Evolutionary conservation across 805 yeast genomes (phyloP).

Genomic region (Suhomyces xylopsoci): DNA sequence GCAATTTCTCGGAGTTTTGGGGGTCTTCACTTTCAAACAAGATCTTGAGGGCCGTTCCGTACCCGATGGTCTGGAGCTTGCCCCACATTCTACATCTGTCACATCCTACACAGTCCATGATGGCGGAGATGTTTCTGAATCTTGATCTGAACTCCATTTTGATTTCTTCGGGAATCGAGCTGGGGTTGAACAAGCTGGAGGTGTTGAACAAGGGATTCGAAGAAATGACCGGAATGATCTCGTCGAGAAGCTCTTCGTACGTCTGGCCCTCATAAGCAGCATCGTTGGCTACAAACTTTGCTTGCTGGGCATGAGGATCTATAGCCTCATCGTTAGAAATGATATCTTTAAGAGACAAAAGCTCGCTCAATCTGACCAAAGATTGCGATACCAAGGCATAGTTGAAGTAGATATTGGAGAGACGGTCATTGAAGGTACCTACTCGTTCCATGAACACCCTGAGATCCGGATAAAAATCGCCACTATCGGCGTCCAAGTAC

Average conservation of each 20-base stretch:
- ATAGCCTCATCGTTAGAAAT: constrained; percentile 21
- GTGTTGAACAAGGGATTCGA: constrained; percentile 45
- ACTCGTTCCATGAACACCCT: constrained; percentile 83
- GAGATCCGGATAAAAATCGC: constrained; percentile 80
- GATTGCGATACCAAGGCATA: constrained; percentile 86
- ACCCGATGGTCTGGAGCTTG: constrained; percentile 93
- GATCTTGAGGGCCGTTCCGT: constrained; percentile 92
- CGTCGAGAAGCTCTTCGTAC: constrained; percentile 28
- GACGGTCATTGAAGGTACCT: constrained; percentile 84
- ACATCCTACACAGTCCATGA: constrained; percentile 99
- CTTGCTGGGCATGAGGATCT: constrained; percentile 14
- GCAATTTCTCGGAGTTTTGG: constrained; percentile 51
- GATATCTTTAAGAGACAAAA: constrained; percentile 26
- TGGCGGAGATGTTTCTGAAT: constrained; percentile 83
- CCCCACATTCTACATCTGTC: constrained; percentile 99
- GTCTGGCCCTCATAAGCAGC: constrained; percentile 26
- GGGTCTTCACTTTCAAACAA: constrained; percentile 71
- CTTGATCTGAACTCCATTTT: constrained; percentile 84
- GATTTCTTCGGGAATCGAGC: constrained; percentile 46
- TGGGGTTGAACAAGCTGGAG: constrained; percentile 44
- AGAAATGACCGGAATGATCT: constrained; percentile 39
- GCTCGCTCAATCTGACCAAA: constrained; percentile 52
- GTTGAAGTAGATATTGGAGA: constrained; percentile 87
- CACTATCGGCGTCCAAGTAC: constrained; percentile 57
- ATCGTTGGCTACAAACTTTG: constrained; percentile 49